Percentiles rank a stretch among this genome's conserved stretches.
Evolutionary conservation across 176 grass and related monocot genomes (phyloP).

Genomic region (Chrysopogon serrulatus): DNA sequence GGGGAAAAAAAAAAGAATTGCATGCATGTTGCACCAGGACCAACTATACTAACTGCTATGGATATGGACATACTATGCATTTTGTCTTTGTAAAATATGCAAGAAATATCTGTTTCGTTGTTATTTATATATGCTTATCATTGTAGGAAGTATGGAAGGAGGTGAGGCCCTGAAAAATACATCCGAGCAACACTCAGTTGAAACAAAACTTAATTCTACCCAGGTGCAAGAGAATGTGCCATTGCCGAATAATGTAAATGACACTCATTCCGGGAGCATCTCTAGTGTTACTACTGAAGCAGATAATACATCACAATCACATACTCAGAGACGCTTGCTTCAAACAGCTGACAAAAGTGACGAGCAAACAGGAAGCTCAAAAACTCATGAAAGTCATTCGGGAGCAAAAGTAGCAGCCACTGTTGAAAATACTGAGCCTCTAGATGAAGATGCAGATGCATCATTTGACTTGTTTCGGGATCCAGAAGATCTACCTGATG

Average conservation of each 20-base stretch:
- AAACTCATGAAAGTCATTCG: conserved; percentile 28
- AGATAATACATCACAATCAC: conserved; percentile 48
- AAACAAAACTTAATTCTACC: conserved; percentile 37
- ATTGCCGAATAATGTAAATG: conserved; percentile 23
- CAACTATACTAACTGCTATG: not conserved
- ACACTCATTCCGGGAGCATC: conserved; percentile 16
- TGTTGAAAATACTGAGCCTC: conserved; percentile 62
- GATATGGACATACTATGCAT: not conserved
- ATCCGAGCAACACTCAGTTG: conserved; percentile 24
- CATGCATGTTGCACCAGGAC: not conserved
- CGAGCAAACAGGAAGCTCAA: conserved; percentile 39
- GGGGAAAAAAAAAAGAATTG: not conserved
- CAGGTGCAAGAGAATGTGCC: conserved; percentile 30
- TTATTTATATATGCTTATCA: conserved; percentile 25
- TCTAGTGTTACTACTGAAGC: conserved; percentile 22
- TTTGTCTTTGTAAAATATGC: not conserved
- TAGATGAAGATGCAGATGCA: conserved; percentile 78
- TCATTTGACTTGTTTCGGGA: conserved; percentile 88
- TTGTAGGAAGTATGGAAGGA: conserved; percentile 34
- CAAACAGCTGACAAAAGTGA: conserved; percentile 49
- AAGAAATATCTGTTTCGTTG: conserved; percentile 7
- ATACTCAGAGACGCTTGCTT: conserved; percentile 74
- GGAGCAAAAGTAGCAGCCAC: conserved; percentile 25
- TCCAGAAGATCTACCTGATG: conserved; percentile 38
- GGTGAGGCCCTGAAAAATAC: conserved; percentile 19